A percentile compares a stretch with the other conserved stretches of the same genome.
Evolutionary conservation across 2,329 filamentous ascomycete genomes (phyloP).

Genomic region (Talaromyces amestolkiae): DNA sequence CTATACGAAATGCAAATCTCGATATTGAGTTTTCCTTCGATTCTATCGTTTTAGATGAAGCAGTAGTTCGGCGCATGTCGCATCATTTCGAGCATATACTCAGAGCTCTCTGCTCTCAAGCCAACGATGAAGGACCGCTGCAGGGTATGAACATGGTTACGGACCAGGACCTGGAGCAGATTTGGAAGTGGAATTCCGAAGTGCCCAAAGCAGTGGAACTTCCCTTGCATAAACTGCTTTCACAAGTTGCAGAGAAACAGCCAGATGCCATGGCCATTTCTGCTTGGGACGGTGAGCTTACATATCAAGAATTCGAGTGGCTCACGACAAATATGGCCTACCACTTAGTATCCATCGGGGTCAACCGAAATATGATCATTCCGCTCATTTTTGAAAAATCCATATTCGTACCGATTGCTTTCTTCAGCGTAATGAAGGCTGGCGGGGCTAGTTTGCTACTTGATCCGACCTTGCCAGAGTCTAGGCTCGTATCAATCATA

Average conservation of each 20-base stretch:
- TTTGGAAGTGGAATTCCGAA: conserved; percentile 11
- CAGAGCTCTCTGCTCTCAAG: not conserved
- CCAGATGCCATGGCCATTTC: conserved; percentile 14
- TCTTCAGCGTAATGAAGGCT: conserved; percentile 16
- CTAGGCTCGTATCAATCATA: conserved; percentile 7
- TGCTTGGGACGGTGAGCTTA: conserved; percentile 21
- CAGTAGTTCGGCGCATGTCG: conserved; percentile 21
- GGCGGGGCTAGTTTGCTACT: conserved; percentile 10
- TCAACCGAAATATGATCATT: conserved; percentile 6
- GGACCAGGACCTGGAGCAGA: conserved; percentile 19
- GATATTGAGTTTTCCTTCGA: conserved; percentile 7
- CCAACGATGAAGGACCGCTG: not conserved
- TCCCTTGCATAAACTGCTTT: conserved; percentile 6
- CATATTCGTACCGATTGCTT: not conserved
- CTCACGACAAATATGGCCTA: conserved; percentile 25
- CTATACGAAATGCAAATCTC: not conserved
- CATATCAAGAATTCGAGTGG: conserved; percentile 17
- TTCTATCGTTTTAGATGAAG: conserved; percentile 2
- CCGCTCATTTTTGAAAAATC: conserved; percentile 16
- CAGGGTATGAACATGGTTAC: conserved; percentile 25
- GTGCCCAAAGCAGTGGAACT: not conserved
- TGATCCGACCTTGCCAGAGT: conserved; percentile 7
- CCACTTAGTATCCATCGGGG: not conserved
- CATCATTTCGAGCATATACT: conserved; percentile 23
- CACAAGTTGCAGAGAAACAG: not conserved